These are phyloP conservation scores for Phlebiopsis gigantea DNA, from an alignment of 768 basidiomycete genomes.

Conservation along the genomic window DNA sequence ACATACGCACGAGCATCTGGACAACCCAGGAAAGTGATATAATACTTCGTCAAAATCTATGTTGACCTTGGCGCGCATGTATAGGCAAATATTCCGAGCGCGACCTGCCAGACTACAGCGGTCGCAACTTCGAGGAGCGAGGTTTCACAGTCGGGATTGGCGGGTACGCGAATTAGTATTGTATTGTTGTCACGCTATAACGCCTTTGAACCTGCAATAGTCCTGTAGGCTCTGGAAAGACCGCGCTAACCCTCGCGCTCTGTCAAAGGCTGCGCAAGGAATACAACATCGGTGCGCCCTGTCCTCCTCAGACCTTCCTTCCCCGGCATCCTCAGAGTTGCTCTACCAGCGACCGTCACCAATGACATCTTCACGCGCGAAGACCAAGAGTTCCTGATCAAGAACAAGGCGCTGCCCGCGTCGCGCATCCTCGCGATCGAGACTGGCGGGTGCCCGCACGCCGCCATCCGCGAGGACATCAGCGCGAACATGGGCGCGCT, in stretches of 20 bases:
- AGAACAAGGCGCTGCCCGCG: slow-evolving; percentile 80
- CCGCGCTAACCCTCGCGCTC: slow-evolving; percentile 86
- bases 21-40: slow-evolving; percentile 63
- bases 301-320: not conserved
- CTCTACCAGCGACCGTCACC: slow-evolving; percentile 77
- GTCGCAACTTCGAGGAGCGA: slow-evolving; percentile 83
- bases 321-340: not conserved
- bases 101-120: slow-evolving; percentile 84
- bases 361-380: slow-evolving; percentile 99
- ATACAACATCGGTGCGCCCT: slow-evolving; percentile 83
- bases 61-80: not conserved
- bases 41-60: not conserved
- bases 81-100: slow-evolving; percentile 88
- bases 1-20: slow-evolving; percentile 91
- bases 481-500: slow-evolving; percentile 95
- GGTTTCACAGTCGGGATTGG: slow-evolving; percentile 99
- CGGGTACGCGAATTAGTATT: slow-evolving; percentile 52
- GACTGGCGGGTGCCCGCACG: slow-evolving; percentile 97
- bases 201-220: slow-evolving; percentile 33
- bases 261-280: slow-evolving; percentile 75
- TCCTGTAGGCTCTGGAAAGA: slow-evolving; percentile 98
- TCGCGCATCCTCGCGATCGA: slow-evolving; percentile 93
- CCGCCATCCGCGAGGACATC: slow-evolving; percentile 97
- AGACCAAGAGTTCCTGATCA: slow-evolving; percentile 96
- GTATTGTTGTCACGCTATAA: not conserved